Percentiles rank a stretch among this genome's conserved stretches.
These are phyloP conservation scores for Epichloe amarillans DNA, from an alignment of 2,329 filamentous ascomycete genomes.

Conservation along the genomic window DNA sequence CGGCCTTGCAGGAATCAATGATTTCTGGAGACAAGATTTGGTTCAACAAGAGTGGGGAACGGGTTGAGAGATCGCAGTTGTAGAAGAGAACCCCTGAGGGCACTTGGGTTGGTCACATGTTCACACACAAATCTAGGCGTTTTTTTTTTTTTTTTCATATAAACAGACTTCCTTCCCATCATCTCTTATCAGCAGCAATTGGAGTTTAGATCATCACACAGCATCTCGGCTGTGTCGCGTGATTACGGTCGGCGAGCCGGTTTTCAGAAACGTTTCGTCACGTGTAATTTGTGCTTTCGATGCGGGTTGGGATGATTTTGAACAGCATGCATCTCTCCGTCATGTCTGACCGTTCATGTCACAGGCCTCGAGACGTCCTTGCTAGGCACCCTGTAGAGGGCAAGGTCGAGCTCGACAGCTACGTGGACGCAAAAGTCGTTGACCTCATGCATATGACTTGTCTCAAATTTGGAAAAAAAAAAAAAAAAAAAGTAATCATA, in stretches of 20 bases:
- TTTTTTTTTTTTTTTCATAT: background rate
- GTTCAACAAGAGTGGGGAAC: conserved; percentile 31
- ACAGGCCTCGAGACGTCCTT: too few species aligned
- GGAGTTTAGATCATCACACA: background rate
- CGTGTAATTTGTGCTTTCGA: too few species aligned
- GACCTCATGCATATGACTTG: too few species aligned
- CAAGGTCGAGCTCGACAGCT: too few species aligned
- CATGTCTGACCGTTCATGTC: too few species aligned
- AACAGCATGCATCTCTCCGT: too few species aligned
- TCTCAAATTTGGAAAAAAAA: too few species aligned
- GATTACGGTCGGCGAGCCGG: background rate
- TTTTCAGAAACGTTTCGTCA: background rate
- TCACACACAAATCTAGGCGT: background rate
- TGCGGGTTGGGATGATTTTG: too few species aligned
- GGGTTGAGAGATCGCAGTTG: conserved; percentile 4
- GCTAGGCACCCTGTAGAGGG: too few species aligned
- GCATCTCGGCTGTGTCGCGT: background rate
- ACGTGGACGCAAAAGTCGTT: too few species aligned
- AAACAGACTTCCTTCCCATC: background rate
- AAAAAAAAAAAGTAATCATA: too few species aligned
- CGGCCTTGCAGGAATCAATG: conserved; percentile 43
- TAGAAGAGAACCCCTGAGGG: background rate
- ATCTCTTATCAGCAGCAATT: background rate
- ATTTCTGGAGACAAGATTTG: conserved; percentile 40
- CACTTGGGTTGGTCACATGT: background rate